These are phyloP conservation scores for Daldinia sp. DNA, from an alignment of 2,329 filamentous ascomycete genomes.

Conservation along the genomic window DNA sequence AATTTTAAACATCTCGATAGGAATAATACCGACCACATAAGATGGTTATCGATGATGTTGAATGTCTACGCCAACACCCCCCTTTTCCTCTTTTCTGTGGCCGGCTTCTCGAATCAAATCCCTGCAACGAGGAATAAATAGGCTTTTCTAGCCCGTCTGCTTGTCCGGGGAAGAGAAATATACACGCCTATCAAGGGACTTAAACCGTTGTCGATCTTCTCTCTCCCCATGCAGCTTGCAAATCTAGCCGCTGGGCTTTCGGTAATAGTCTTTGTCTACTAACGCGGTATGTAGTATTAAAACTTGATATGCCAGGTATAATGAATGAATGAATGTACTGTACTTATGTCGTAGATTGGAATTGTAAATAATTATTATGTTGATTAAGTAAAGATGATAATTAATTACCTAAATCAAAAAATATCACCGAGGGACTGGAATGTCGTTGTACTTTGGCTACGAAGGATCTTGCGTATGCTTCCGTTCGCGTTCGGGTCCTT, in stretches of 20 bases:
- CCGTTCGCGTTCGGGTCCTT: constrained; percentile 26
- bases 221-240: constrained; percentile 19
- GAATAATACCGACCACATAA: neutral
- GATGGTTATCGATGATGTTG: neutral
- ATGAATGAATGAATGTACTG: neutral
- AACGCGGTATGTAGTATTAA: neutral
- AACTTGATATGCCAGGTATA: neutral
- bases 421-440: constrained; percentile 1
- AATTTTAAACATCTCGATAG: neutral
- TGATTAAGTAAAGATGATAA: neutral
- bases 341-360: neutral
- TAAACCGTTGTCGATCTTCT: constrained; percentile 27
- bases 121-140: constrained; percentile 32
- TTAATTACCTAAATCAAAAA: neutral
- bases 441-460: constrained; percentile 13
- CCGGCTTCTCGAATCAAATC: constrained; percentile 13
- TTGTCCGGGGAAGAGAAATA: constrained; percentile 35
- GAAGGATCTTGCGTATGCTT: constrained; percentile 28
- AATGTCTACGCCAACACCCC: constrained; percentile 13
- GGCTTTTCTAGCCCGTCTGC: constrained; percentile 40
- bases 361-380: neutral
- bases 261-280: constrained; percentile 3
- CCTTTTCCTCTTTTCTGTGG: constrained; percentile 9
- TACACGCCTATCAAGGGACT: constrained; percentile 27
- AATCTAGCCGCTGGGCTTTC: constrained; percentile 22